phyloP scores from a whole-genome alignment of 345 rosid species.

The Citrus sp. region DNA sequence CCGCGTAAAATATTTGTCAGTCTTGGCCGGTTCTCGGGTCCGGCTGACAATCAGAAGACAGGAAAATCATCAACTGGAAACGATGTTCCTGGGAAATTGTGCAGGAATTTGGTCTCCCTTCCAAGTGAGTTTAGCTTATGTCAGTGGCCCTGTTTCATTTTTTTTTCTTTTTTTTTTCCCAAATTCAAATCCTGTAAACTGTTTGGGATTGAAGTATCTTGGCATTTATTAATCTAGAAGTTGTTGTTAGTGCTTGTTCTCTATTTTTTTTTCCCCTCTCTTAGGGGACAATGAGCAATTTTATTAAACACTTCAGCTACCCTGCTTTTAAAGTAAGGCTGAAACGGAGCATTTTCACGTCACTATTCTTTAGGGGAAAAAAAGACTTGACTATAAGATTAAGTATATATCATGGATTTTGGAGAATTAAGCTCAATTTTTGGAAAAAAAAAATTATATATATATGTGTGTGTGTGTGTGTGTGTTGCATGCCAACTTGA shows the following conservation, averaged over 20 bases:
- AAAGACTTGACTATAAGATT: not conserved
- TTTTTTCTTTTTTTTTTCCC: too few species aligned
- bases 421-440: not conserved
- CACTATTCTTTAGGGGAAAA: not conserved
- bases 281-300: not conserved
- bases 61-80: constrained; percentile 8
- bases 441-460: not conserved
- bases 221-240: not conserved
- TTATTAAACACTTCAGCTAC: not conserved
- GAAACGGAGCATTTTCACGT: not conserved
- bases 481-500: not conserved
- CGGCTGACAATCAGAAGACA: constrained; percentile 17
- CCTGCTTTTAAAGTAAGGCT: not conserved
- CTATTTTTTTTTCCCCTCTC: too few species aligned
- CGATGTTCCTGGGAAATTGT: constrained; percentile 21
- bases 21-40: constrained; percentile 20
- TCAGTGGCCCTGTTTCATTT: not conserved
- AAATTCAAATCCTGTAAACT: not conserved
- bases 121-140: constrained; percentile 36
- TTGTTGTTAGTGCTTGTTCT: not conserved
- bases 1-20: constrained; percentile 1
- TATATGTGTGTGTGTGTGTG: too few species aligned
- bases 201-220: not conserved
- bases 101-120: constrained; percentile 34
- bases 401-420: not conserved